Conservation (phyloP, 495 filamentous ascomycete species). For the Physcia stellaris region DNA sequence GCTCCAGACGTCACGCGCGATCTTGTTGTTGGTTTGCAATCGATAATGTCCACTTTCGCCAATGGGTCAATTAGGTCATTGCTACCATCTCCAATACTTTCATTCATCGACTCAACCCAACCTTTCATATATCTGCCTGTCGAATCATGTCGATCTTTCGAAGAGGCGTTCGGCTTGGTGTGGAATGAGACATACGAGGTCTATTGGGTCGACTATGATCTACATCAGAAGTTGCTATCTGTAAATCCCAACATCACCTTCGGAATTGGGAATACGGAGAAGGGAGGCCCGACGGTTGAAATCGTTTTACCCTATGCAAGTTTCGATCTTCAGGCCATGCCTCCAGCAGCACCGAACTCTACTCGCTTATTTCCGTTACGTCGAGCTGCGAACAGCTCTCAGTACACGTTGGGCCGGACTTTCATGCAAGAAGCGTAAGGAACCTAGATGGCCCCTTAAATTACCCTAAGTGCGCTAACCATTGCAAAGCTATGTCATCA, state of each 20-base stretch:
- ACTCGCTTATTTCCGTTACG: conserved; percentile 1
- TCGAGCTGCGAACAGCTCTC: conserved; percentile 1
- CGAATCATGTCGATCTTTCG: conserved; percentile 37
- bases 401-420: conserved; percentile 1
- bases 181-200: conserved; percentile 27
- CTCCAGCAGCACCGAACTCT: not conserved
- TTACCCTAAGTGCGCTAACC: not conserved
- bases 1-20: conserved; percentile 36
- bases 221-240: conserved; percentile 19
- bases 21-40: conserved; percentile 34
- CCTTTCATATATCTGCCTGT: conserved; percentile 41
- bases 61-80: not conserved
- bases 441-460: not conserved
- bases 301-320: conserved; percentile 31
- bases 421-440: conserved; percentile 4
- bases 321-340: not conserved
- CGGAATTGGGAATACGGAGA: conserved; percentile 31
- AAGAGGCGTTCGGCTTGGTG: conserved; percentile 33
- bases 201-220: conserved; percentile 36
- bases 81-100: conserved; percentile 12
- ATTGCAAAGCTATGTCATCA: not conserved
- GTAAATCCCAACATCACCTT: conserved; percentile 34
- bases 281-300: conserved; percentile 32
- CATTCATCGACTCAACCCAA: conserved; percentile 40
- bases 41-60: conserved; percentile 24